Evolutionary conservation across 164 flowering plant genomes (phyloP), one percentile per base, ranked within the genome.

Genomic region (Vitis rotundifolia): DNA sequence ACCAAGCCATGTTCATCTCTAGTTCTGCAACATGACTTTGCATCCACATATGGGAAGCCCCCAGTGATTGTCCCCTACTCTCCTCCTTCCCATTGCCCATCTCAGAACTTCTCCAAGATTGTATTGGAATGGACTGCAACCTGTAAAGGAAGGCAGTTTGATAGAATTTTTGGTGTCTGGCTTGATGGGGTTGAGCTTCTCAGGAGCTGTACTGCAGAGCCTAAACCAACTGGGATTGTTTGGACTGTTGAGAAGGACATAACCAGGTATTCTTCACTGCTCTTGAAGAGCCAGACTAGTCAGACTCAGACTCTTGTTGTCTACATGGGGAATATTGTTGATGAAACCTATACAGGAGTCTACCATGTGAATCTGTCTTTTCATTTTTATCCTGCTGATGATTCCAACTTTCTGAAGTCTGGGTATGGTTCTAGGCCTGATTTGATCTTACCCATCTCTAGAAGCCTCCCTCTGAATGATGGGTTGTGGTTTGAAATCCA

Each of bases 21-120:
- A 13, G 9, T 88, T 28, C 83, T 89, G 19, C 88, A 79, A 29
- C 93, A 89, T 57, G 87, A 86, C 56, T 91, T 89, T 16, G 90
- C 78, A 44, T 79, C 5, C 76, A 88, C 97, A 1, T 89, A 88
- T 50, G 81, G 83, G 0, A 77, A 79, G 16, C 82, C 94, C 2
- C 53, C 60, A 3, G 29, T 28, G 7, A 8, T 31, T 9, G 63
- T 29, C 5, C 63, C 15, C 47, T 60, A 60, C 13, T 60, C 63
- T 22, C 63, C 63, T 10, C 63, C 63, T 16, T 29, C n/a, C 63
- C 12, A 29, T 29, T 60, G 63, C 47, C 15, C 47, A 28, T 8
- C 63, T 0, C 37, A 28, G 37, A 18, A 31, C 37, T 87, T 82
- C 78, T 22, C 44, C 8, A 12, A 29, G 29, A 31, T 60, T 11